phyloP scores from a whole-genome alignment of 768 basidiomycete species.

The Coprinopsis sp. region DNA sequence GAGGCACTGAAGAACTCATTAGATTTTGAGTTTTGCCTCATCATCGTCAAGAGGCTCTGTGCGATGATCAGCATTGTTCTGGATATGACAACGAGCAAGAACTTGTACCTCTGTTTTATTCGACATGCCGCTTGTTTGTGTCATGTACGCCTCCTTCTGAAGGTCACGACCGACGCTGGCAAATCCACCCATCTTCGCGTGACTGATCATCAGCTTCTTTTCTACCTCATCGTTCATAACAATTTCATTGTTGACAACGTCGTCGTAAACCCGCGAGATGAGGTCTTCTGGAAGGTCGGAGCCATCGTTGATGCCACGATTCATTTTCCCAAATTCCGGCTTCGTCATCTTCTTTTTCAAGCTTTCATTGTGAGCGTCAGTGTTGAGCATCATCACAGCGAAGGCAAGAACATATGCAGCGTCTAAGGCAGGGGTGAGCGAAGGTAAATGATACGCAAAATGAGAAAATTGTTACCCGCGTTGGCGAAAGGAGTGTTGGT shows the following conservation, averaged over 20 bases:
- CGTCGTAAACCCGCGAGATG: constrained; percentile 76
- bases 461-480: constrained; percentile 60
- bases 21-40: constrained; percentile 72
- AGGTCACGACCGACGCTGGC: constrained; percentile 91
- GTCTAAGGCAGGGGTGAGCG: constrained; percentile 41
- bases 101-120: constrained; percentile 84
- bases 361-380: constrained; percentile 94
- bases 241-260: constrained; percentile 90
- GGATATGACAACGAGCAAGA: neutral
- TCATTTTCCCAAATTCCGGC: constrained; percentile 88
- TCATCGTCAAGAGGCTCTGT: constrained; percentile 36
- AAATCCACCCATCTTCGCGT: constrained; percentile 62
- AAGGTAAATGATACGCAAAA: neutral
- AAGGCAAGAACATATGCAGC: constrained; percentile 94
- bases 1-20: constrained; percentile 96
- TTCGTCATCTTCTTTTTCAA: constrained; percentile 94
- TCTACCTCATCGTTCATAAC: constrained; percentile 98
- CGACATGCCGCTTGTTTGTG: constrained; percentile 94
- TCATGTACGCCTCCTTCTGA: constrained; percentile 92
- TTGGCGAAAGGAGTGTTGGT: constrained; percentile 83
- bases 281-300: constrained; percentile 85
- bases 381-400: constrained; percentile 94
- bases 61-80: neutral
- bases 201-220: constrained; percentile 37
- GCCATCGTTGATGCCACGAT: constrained; percentile 93